Base-by-base conservation (phyloP, 352 stramenopile genomes). In the Globisporangium mamillatum region DNA sequence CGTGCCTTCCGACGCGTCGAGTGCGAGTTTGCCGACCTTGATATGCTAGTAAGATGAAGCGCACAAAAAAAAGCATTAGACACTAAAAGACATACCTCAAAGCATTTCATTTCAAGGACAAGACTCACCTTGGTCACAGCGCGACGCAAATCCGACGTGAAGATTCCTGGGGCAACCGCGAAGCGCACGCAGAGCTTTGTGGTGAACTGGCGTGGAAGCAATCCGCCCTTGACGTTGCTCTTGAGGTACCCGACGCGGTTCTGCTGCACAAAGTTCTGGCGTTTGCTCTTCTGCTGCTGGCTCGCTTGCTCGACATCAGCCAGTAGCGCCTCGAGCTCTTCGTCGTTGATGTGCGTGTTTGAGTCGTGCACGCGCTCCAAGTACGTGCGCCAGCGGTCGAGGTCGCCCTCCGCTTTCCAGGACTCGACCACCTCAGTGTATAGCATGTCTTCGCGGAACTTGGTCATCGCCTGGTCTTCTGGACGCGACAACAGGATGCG, bases 111-210 rank as follows among this genome's bases (percentile, higher is more conserved):
- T n/a, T 6, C 44, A 22, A 48, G 5, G 14, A 48, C 41, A 29
- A 18, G 44, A 73, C 76, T n/a, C 70, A 94, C 86, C 70, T 76
- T 68, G 25, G 81, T 73, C n/a, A 94, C 72, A 8, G 73, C 84
- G 60, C 84, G 78, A 48, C 81, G 79, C 36, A 93, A 41, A 65
- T 95, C 83, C 0, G 78, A 81, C 10, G 85, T 91, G 67, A 90
- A 93, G 60, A 91, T 91, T 14, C 88, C 88, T 1, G 88, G 85
- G 0, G 86, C 80, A 20, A 94, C 78, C 8, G 68, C 72, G 66
- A 86, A 93, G 20, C 79, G 82, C 41, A 93, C 82, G 56, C 86
- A 92, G 25, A 95, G 74, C 67, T 89, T 91, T 12, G 88, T 95
- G 0, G 84, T 85, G 59, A 95, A 94, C 66, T 92, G 85, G 8